Evolutionary conservation across 2,329 filamentous ascomycete genomes (phyloP).

Genomic region (Diaporthe nobilis): DNA sequence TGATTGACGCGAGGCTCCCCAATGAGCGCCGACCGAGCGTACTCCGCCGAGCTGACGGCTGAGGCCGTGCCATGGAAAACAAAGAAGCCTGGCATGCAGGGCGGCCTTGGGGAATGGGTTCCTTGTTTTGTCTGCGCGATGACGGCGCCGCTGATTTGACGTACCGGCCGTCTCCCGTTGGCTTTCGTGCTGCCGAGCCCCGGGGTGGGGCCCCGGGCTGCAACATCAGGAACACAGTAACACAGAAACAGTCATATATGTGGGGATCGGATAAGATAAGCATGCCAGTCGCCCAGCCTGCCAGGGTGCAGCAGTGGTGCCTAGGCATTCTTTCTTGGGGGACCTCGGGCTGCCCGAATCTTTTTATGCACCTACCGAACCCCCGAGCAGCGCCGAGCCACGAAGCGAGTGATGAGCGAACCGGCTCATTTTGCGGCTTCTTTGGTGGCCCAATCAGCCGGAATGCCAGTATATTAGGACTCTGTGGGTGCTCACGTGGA

Average conservation of each 20-base stretch:
- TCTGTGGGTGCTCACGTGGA: conserved; percentile 1
- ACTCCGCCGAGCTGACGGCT: conserved; percentile 21
- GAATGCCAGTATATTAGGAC: not conserved
- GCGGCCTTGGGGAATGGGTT: conserved; percentile 17
- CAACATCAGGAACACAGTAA: not conserved
- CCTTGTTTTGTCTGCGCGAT: conserved; percentile 12
- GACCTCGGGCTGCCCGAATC: conserved; percentile 24
- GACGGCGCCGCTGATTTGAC: conserved; percentile 24
- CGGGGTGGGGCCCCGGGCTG: conserved; percentile 7
- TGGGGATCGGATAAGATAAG: conserved; percentile 26
- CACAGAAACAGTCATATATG: conserved; percentile 1
- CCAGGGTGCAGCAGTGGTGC: conserved; percentile 17
- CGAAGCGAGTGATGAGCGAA: conserved; percentile 21
- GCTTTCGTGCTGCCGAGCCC: conserved; percentile 6
- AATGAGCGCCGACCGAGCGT: not conserved
- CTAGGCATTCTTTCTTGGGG: conserved; percentile 8
- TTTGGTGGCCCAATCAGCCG: conserved; percentile 26
- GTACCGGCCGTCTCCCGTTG: not conserved
- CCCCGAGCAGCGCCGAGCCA: conserved; percentile 21
- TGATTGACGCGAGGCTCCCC: conserved; percentile 24
- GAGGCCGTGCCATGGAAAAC: conserved; percentile 28
- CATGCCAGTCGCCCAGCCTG: not conserved
- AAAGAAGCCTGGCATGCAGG: conserved; percentile 29
- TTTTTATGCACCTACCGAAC: conserved; percentile 22
- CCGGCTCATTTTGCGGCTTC: conserved; percentile 17